Base-by-base conservation (phyloP, 108 stramenopile species). In the Chaetoceros muelleri region DNA sequence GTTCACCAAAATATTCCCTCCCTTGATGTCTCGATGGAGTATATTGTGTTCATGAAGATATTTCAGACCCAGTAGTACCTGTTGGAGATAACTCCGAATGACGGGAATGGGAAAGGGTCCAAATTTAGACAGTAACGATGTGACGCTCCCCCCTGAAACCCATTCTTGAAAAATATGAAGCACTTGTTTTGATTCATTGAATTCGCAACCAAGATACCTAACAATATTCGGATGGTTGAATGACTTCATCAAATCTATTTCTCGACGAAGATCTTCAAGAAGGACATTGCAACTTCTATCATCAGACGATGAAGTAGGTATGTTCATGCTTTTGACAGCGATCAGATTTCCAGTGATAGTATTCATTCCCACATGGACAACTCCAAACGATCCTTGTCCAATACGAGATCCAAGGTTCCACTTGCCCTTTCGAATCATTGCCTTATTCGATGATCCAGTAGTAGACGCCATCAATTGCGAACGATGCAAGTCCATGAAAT, bases 161-260 rank as follows among this genome's bases (percentile, higher is more conserved):
- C 97, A 98, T 70, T 98, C 95, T 72, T 98, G 97, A 61, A 98
- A 98, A 26, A 98, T 95, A 66, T 87, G 82, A 7, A 98, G 73
- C 48, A 53, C 68, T 5, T 74, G 52, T 30, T 76, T 56, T 5
- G 66, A 65, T 24, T 72, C 71, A 61, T 93, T 77, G 48, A 92
- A 77, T 57, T 93, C 82, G 3, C 94, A 90, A 17, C 97, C 97
- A 1, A 90, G 67, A 65, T 98, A 98, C 28, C 78, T 64, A 21
- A 98, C 97, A 69, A 98, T 96, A 55, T 98, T 95, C 13, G 67
- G 71, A 69, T 98, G 97, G 21, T 74, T 62, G 25, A 98, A 59
- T 23, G 80, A 75, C 61, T 79, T 78, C 92, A 98, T 84, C 16
- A 96, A 64, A 48, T 94, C 80, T 30, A 98, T 85, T 74, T 95